These are phyloP conservation scores for Gymnopilus junonius DNA, from an alignment of 768 basidiomycete species.

Conservation along the genomic window DNA sequence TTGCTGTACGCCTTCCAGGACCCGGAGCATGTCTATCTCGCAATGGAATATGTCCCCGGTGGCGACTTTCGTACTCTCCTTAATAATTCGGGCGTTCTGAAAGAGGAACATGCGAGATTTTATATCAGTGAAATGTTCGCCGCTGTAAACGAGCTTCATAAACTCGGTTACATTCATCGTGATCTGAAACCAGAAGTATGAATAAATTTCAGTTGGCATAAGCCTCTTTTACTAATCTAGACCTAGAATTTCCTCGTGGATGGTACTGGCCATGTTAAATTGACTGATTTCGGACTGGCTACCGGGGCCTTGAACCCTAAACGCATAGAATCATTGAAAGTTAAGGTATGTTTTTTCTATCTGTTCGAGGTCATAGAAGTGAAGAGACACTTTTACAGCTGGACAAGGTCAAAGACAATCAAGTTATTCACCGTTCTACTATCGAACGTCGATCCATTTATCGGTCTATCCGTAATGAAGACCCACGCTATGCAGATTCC, in stretches of 20 bases:
- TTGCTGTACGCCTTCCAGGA: constrained; percentile 98
- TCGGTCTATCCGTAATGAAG: constrained; percentile 86
- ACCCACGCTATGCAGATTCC: constrained; percentile 94
- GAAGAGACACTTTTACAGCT: constrained; percentile 52
- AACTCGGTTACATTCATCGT: constrained; percentile 97
- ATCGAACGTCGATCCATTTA: constrained; percentile 95
- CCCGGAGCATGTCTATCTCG: constrained; percentile 86
- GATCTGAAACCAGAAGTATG: constrained; percentile 96
- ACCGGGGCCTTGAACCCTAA: constrained; percentile 95
- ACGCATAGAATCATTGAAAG: constrained; percentile 91
- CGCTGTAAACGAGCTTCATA: constrained; percentile 91
- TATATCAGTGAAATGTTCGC: constrained; percentile 99
- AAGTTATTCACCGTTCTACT: constrained; percentile 88
- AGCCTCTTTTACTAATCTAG: neutral
- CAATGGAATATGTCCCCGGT: constrained; percentile 99
- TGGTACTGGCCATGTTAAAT: constrained; percentile 93
- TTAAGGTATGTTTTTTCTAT: constrained; percentile 63
- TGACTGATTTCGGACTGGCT: constrained; percentile 97
- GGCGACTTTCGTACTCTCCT: constrained; percentile 97
- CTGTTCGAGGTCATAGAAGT: neutral
- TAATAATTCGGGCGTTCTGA: constrained; percentile 97
- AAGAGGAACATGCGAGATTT: constrained; percentile 95
- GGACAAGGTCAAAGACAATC: constrained; percentile 94
- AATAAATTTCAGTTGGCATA: neutral
- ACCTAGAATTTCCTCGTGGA: constrained; percentile 95